Evolutionary conservation across 2,329 filamentous ascomycete genomes (phyloP), one percentile per base, ranked within the genome.

Genomic region (Truncatella angustata): DNA sequence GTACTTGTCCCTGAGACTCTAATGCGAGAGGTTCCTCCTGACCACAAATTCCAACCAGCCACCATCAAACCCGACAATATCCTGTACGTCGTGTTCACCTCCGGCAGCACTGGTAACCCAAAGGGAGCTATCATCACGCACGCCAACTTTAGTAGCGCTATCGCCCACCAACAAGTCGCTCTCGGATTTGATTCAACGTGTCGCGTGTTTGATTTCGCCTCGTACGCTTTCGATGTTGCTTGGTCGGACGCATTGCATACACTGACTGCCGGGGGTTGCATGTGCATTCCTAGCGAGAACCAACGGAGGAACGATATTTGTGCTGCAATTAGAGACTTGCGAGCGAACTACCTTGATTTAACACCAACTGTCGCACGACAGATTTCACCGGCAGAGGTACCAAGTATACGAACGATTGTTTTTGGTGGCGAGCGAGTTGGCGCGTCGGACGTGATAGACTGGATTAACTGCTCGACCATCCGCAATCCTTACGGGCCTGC

Each of bases 201-300:
- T 20, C 73, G 1, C 1, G 35, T 35, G 5, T 18, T 46, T n/a
- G 46, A 50, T 4, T 54, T 54, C 11, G 40, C 47, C 14, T 54
- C 52, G 4, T 54, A 50, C 40, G 30, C 39, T 18, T 54, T 54
- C 11, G 52, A 54, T 14, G 42, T 9, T 10, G 20, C 44, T 20
- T 47, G 52, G 23, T 21, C 36, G n/a, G 35, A 54, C 18, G 26
- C 36, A 5, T 23, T 54, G 7, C 24, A 28, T 7, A 40, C 26
- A 5, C 24, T 50, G 5, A 14, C 20, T 0, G 47, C 34, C 3
- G 52, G 52, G 6, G 52, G 28, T 2, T 36, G 35, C 11, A 18
- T 54, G 12, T 47, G 42, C 26, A 50, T 54, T 10, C 36, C 52
- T 5, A 34, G 26, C 4, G 44, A 47, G 11, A 5, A 36, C 4